These are phyloP conservation scores for Gamarada debralockiae DNA, from an alignment of 495 filamentous ascomycete species.

Conservation along the genomic window DNA sequence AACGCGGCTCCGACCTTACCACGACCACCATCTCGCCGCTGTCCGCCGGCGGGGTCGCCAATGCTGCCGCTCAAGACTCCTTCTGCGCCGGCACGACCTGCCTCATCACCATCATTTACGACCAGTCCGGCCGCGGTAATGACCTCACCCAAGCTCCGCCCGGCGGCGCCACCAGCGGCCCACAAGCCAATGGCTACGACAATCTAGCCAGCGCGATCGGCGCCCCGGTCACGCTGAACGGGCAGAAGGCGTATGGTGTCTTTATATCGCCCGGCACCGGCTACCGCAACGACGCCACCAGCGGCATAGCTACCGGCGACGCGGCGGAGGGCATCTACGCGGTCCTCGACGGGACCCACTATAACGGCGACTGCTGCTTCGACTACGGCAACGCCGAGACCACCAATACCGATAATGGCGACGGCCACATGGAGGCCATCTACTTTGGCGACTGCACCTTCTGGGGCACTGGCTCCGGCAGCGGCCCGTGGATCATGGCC, in stretches of 20 bases:
- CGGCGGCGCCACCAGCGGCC: slow-evolving; percentile 43
- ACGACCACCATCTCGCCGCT: slow-evolving; percentile 38
- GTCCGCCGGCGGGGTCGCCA: slow-evolving; percentile 44
- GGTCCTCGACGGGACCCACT: slow-evolving; percentile 54
- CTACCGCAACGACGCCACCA: slow-evolving; percentile 46
- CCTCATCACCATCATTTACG: slow-evolving; percentile 53
- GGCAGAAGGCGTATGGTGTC: no score
- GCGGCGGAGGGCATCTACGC: slow-evolving; percentile 52
- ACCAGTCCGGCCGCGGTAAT: slow-evolving; percentile 52
- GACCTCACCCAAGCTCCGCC: slow-evolving; percentile 49
- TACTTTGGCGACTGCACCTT: slow-evolving; percentile 27
- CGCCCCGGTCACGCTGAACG: slow-evolving; percentile 52
- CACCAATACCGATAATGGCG: slow-evolving; percentile 45
- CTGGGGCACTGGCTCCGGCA: slow-evolving; percentile 49
- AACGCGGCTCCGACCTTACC: slow-evolving; percentile 43
- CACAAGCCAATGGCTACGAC: slow-evolving; percentile 46
- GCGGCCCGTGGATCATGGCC: slow-evolving; percentile 55
- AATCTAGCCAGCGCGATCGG: slow-evolving; percentile 48
- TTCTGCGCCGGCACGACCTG: slow-evolving; percentile 54
- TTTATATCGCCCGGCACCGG: slow-evolving; percentile 48
- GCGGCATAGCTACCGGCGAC: slow-evolving; percentile 45
- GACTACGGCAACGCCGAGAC: slow-evolving; percentile 48
- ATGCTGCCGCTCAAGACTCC: slow-evolving; percentile 49
- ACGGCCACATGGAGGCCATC: slow-evolving; percentile 58
- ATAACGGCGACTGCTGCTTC: slow-evolving; percentile 32